These are phyloP conservation scores for Beauveria varroae DNA, from an alignment of 2,329 filamentous ascomycete genomes.

Conservation along the genomic window DNA sequence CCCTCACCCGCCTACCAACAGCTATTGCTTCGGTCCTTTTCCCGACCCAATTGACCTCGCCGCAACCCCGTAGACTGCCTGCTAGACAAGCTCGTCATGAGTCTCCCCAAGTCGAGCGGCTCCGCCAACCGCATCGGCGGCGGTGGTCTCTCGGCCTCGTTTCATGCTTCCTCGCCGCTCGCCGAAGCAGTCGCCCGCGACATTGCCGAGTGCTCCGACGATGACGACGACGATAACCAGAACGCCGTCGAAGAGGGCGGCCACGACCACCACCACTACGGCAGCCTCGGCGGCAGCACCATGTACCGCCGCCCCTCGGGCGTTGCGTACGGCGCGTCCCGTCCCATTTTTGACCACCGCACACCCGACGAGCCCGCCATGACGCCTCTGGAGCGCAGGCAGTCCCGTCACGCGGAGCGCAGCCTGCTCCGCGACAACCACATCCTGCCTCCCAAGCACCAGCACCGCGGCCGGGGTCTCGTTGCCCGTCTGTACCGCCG, in stretches of 20 bases:
- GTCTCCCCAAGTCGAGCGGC: conserved; percentile 10
- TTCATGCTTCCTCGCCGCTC: conserved; percentile 54
- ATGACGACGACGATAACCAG: conserved; percentile 40
- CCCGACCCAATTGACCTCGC: neutral
- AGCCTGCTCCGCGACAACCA: conserved; percentile 59
- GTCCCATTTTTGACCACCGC: conserved; percentile 60
- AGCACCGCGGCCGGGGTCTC: conserved; percentile 25
- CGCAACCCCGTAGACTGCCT: neutral
- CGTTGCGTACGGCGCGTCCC: conserved; percentile 63
- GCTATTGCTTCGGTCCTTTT: neutral
- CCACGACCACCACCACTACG: conserved; percentile 30
- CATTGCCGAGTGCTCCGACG: conserved; percentile 55
- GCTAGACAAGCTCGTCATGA: neutral
- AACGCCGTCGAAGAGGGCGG: conserved; percentile 24
- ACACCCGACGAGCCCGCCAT: conserved; percentile 38
- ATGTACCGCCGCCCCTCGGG: conserved; percentile 71
- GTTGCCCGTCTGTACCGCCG: conserved; percentile 36
- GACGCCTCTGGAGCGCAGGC: conserved; percentile 47
- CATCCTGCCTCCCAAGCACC: conserved; percentile 54
- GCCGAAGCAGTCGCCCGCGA: conserved; percentile 61
- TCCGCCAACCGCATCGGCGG: conserved; percentile 11
- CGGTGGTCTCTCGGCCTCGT: conserved; percentile 36
- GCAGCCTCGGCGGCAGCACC: conserved; percentile 18
- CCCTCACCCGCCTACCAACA: neutral
- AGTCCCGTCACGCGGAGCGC: conserved; percentile 49